phyloP scores from a whole-genome alignment of 2,329 filamentous ascomycete species.

The Aspergillus ochraceoroseus region DNA sequence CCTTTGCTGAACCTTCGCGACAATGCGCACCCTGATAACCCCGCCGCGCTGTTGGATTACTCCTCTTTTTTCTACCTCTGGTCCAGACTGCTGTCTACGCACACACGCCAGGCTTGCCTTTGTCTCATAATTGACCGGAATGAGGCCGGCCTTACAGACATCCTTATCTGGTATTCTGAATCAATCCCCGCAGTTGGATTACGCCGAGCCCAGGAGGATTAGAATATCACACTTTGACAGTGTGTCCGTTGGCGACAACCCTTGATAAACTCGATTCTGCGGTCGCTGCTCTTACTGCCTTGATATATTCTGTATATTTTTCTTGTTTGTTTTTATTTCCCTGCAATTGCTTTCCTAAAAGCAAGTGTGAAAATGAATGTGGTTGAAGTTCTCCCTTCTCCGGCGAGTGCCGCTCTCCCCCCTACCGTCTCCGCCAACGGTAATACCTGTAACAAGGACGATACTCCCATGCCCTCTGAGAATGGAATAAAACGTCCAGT shows the following conservation, averaged over 20 bases:
- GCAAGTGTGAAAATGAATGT: conserved; percentile 1
- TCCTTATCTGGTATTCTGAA: conserved; percentile 13
- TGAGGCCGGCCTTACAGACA: conserved; percentile 4
- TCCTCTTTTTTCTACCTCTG: conserved; percentile 7
- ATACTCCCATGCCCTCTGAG: conserved; percentile 1
- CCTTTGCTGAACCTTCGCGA: conserved; percentile 20
- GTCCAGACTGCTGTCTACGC: conserved; percentile 10
- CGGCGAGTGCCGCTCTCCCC: neutral
- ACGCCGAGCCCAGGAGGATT: conserved; percentile 1
- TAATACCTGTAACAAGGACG: neutral
- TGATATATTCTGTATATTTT: no score
- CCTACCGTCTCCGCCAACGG: neutral
- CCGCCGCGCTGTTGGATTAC: conserved; percentile 17
- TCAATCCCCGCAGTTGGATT: conserved; percentile 22
- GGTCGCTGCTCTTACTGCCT: no score
- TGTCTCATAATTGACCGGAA: conserved; percentile 17
- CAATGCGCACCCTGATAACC: conserved; percentile 17
- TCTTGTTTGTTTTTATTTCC: neutral
- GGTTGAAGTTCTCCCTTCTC: neutral
- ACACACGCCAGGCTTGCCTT: conserved; percentile 1
- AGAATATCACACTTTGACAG: conserved; percentile 2
- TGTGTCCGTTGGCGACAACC: neutral
- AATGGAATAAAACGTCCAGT: conserved; percentile 10
- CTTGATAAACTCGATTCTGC: neutral
- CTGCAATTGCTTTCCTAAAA: neutral